These are phyloP conservation scores for Bruguiera parviflora DNA, from an alignment of 345 rosid genomes.

Conservation along the genomic window DNA sequence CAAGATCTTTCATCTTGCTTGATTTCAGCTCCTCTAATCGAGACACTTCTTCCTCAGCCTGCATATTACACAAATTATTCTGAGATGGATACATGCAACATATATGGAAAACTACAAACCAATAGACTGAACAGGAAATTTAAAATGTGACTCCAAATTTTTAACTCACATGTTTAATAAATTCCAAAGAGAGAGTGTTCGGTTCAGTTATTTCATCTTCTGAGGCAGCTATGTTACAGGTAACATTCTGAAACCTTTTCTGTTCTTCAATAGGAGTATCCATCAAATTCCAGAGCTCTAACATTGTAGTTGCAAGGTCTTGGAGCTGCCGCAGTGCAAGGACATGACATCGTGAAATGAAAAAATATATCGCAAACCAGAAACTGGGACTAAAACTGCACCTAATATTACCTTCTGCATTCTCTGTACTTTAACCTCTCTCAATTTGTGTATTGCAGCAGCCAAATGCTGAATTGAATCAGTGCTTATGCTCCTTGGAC, in stretches of 20 bases:
- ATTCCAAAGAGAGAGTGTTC: slow-evolving; percentile 72
- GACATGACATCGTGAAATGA: slow-evolving; percentile 6
- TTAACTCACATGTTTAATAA: slow-evolving; percentile 69
- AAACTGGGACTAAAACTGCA: slow-evolving; percentile 10
- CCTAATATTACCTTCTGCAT: slow-evolving; percentile 50
- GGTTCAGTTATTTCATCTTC: slow-evolving; percentile 90
- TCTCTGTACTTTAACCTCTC: slow-evolving; percentile 50
- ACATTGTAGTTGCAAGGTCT: slow-evolving; percentile 89
- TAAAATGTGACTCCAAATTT: not conserved
- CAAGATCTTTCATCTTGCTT: slow-evolving; percentile 98
- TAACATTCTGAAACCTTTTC: slow-evolving; percentile 77
- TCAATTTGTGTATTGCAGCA: slow-evolving; percentile 40
- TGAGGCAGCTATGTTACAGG: slow-evolving; percentile 91
- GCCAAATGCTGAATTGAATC: slow-evolving; percentile 46
- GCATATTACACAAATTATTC: slow-evolving; percentile 24
- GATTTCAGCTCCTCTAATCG: slow-evolving; percentile 82
- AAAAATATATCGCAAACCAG: slow-evolving; percentile 1
- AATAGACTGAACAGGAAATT: slow-evolving; percentile 4
- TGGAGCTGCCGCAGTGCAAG: slow-evolving; percentile 61
- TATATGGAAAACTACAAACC: slow-evolving; percentile 3
- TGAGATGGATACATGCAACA: slow-evolving; percentile 3
- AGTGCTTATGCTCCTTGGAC: slow-evolving; percentile 42
- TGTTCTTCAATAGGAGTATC: slow-evolving; percentile 97
- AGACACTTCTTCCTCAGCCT: slow-evolving; percentile 89
- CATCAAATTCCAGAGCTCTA: slow-evolving; percentile 97